These are phyloP conservation scores for Gaultheria prostrata DNA, from an alignment of 148 eudicot genomes.

Conservation along the genomic window DNA sequence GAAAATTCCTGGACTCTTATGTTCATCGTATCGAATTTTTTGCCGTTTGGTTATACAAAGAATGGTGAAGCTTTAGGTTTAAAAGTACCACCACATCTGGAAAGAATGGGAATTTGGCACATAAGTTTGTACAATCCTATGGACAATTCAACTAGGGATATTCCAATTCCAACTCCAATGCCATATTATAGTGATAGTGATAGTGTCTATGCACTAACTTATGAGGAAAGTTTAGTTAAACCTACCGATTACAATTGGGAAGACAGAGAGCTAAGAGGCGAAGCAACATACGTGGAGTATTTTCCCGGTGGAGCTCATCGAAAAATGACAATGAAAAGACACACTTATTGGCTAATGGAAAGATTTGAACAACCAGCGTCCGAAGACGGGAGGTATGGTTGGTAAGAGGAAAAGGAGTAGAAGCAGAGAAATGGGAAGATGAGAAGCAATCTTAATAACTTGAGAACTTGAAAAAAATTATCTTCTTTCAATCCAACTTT, in stretches of 20 bases:
- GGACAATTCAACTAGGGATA: neutral
- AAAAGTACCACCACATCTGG: neutral
- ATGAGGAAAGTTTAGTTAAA: neutral
- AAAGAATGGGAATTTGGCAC: neutral
- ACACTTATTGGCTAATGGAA: too few relatives aligned
- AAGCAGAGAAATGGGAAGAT: too few relatives aligned
- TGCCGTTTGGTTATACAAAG: neutral
- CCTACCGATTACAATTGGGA: neutral
- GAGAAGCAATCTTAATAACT: too few relatives aligned
- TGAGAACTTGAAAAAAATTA: too few relatives aligned
- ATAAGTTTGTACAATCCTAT: neutral
- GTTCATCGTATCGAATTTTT: neutral
- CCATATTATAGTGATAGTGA: too few relatives aligned
- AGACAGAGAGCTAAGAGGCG: neutral
- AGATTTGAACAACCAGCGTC: too few relatives aligned
- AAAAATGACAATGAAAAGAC: neutral
- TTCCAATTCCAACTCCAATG: neutral
- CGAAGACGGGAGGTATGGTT: too few relatives aligned
- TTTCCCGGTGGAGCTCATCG: neutral
- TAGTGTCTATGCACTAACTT: neutral
- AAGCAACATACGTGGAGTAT: neutral
- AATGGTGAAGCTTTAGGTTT: neutral
- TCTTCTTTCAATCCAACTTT: too few relatives aligned
- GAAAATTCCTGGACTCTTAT: neutral
- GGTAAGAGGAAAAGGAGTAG: too few relatives aligned